Evolutionary conservation across 2,329 filamentous ascomycete genomes (phyloP), one percentile per base, ranked within the genome.

Genomic region (Sporothrix pallida): DNA sequence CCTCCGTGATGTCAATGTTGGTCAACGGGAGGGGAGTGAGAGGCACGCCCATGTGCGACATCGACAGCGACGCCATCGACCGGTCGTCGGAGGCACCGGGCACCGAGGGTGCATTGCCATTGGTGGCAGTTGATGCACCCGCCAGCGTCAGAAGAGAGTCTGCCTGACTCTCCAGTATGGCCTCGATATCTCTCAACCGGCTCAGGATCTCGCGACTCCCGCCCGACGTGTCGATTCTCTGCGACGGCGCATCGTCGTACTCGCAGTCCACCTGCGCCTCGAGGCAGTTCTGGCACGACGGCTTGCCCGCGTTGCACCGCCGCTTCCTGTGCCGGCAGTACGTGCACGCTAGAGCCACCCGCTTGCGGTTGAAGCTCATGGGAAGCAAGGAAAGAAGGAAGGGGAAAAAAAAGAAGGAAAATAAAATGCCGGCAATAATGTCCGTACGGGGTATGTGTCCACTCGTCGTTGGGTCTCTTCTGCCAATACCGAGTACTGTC

Each of bases 311-410:
- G 74, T 80, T 79, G 69, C 79, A 80, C 37, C 79, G 76, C 2
- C 79, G 79, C 73, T 80, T 80, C 79, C 78, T 75, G 56, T 77
- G 78, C 23, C 79, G 78, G 63, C 79, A 80, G 62, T 78, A 79
- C 1, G 74, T 77, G 73, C 79, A 80, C 10, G 79, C 79, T 62
- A 80, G 48, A n/a, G 79, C 79, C 12, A 77, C 79, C 31, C 79
- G 74, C 70, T 78, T 78, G 15, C 78, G 73, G 60, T 75, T 77
- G 71, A 78, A 80, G 60, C 78, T 80, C 79, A 80, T 80, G 20
- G 12, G 46, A 23, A 26, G n/a, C 13, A 20, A 20, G n/a, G 17
- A 17, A 31, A 20, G 5, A 54, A 8, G n/a, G n/a, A 26, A 23
- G 31, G 26, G 7, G 17, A 20, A n/a, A 2, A 44, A 15, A 2